Conservation (phyloP, 2,329 filamentous ascomycete species). For the Aspergillus texensis region DNA sequence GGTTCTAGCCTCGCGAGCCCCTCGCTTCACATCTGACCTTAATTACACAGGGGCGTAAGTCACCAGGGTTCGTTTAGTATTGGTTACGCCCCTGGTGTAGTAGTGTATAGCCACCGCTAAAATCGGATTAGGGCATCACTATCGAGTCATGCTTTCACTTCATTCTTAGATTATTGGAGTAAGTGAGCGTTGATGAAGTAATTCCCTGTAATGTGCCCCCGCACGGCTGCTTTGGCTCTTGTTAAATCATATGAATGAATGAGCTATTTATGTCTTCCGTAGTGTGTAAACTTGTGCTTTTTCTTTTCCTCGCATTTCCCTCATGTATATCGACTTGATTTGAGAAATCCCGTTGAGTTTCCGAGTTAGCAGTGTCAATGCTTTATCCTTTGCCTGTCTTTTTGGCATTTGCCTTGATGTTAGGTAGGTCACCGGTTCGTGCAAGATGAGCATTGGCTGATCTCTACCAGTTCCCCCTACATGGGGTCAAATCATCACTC, state of each 20-base stretch:
- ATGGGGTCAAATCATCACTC: slow-evolving; percentile 23
- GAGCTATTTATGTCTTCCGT: background rate
- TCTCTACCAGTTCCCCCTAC: slow-evolving; percentile 18
- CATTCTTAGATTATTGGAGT: background rate
- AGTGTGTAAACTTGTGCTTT: background rate
- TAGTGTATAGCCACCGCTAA: background rate
- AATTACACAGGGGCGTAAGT: background rate
- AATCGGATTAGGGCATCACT: background rate
- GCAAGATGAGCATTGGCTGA: background rate
- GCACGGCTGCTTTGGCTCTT: background rate
- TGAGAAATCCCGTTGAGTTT: background rate
- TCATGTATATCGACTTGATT: background rate
- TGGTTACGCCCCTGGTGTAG: background rate
- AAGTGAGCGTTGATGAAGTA: background rate
- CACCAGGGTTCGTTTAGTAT: background rate
- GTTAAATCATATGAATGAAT: background rate
- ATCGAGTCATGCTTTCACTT: background rate
- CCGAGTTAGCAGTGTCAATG: background rate
- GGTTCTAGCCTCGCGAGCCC: background rate
- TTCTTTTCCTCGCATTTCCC: background rate
- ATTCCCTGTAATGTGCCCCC: background rate
- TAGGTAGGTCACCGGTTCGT: slow-evolving; percentile 7
- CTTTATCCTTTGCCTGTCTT: background rate
- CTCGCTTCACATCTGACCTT: background rate
- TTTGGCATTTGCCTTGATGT: background rate